Evolutionary conservation across 495 filamentous ascomycete genomes (phyloP).

Genomic region (Annulohypoxylon moriforme): DNA sequence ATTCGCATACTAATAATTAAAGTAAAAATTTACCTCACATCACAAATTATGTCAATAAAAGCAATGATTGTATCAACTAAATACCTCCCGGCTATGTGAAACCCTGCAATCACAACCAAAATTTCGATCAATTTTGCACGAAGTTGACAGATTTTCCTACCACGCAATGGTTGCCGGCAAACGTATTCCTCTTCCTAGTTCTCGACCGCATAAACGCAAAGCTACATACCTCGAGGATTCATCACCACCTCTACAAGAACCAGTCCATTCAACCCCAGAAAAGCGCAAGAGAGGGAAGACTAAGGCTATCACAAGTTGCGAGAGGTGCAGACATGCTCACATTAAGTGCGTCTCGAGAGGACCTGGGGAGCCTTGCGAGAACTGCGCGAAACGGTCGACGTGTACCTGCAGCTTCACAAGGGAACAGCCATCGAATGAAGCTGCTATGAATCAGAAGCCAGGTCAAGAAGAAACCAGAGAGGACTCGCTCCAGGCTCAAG

Average conservation of each 20-base stretch:
- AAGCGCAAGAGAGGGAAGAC: constrained; percentile 28
- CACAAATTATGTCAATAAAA: background rate
- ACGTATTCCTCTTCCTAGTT: constrained; percentile 29
- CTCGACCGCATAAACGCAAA: background rate
- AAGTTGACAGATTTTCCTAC: background rate
- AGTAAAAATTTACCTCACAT: background rate
- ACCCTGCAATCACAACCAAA: background rate
- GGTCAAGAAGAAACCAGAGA: background rate
- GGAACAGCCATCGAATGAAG: background rate
- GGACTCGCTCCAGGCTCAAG: background rate
- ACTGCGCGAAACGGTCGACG: constrained; percentile 32
- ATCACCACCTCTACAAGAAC: background rate
- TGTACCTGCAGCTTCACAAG: constrained; percentile 27
- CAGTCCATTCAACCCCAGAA: background rate
- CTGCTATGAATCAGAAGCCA: background rate
- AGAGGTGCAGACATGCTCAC: constrained; percentile 36
- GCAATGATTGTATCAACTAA: background rate
- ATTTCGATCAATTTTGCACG: background rate
- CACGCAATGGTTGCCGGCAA: constrained; percentile 8
- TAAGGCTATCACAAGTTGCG: constrained; percentile 39
- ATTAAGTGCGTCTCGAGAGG: constrained; percentile 34
- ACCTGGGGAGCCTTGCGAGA: constrained; percentile 27
- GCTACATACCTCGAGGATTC: background rate
- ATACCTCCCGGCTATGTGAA: too few relatives aligned
- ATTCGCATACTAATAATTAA: background rate